phyloP scores from a whole-genome alignment of 1,139 yeast species.

The Suhomyces yuchorum region DNA sequence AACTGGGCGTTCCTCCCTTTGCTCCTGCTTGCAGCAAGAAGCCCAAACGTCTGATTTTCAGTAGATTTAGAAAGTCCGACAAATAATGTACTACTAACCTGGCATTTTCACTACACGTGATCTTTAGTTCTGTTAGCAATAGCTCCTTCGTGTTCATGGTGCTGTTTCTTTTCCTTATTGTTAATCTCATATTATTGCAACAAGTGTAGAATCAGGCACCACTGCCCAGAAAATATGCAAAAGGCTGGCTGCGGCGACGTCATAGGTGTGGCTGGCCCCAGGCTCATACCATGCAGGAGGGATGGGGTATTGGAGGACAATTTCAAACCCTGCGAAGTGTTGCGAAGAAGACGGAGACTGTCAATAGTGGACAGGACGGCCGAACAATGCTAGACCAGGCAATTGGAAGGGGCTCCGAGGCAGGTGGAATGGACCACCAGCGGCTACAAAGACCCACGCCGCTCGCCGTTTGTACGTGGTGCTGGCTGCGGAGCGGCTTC shows the following conservation, averaged over 20 bases:
- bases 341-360: neutral
- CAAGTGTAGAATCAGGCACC: neutral
- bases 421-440: too few relatives aligned
- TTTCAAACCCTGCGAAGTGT: neutral
- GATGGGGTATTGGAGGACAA: neutral
- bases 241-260: neutral
- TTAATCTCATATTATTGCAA: neutral
- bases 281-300: neutral
- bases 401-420: too few relatives aligned
- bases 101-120: neutral
- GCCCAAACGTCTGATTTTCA: constrained; percentile 18
- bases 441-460: too few relatives aligned
- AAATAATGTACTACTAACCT: constrained; percentile 5
- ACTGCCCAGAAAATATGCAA: neutral
- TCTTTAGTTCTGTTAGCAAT: neutral
- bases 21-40: constrained; percentile 4
- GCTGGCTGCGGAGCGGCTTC: too few relatives aligned
- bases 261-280: neutral
- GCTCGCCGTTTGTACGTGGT: too few relatives aligned
- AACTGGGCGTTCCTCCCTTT: neutral
- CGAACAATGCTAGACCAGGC: too few relatives aligned
- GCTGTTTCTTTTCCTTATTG: neutral
- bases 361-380: too few relatives aligned
- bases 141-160: neutral
- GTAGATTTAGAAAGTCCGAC: constrained; percentile 15